Conservation (phyloP, 108 stramenopile genomes). For the Cylindrotheca closterium region DNA sequence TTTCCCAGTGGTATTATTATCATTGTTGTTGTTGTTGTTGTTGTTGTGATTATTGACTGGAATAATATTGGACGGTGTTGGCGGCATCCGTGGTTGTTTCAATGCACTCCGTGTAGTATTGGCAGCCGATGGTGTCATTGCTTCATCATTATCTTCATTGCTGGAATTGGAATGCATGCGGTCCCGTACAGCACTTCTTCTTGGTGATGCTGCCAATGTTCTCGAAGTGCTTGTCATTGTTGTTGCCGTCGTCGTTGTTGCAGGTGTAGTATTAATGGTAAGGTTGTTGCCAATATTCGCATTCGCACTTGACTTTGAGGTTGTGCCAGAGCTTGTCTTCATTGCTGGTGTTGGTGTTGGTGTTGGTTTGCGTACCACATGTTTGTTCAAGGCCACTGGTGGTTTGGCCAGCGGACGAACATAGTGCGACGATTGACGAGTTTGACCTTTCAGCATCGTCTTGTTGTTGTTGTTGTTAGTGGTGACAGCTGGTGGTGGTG, state of each 20-base stretch:
- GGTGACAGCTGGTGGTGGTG: slow-evolving; percentile 1
- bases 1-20: background rate
- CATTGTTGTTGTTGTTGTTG: background rate
- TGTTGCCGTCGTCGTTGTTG: no score
- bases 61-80: background rate
- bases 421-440: no score
- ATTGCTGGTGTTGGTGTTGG: slow-evolving; percentile 1
- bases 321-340: no score
- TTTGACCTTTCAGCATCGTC: no score
- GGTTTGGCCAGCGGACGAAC: background rate
- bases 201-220: background rate
- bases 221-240: no score
- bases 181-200: background rate
- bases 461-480: background rate
- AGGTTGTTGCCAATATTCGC: no score
- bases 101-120: background rate
- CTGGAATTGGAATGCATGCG: background rate
- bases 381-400: background rate
- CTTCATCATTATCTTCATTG: background rate
- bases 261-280: no score
- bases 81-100: background rate
- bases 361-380: background rate
- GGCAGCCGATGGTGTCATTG: background rate
- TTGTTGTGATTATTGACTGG: background rate
- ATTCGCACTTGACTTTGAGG: no score